Percentiles rank a stretch among this genome's conserved stretches.
Conservation (phyloP, 805 yeast species). For the Pichia pseudocactophila region DNA sequence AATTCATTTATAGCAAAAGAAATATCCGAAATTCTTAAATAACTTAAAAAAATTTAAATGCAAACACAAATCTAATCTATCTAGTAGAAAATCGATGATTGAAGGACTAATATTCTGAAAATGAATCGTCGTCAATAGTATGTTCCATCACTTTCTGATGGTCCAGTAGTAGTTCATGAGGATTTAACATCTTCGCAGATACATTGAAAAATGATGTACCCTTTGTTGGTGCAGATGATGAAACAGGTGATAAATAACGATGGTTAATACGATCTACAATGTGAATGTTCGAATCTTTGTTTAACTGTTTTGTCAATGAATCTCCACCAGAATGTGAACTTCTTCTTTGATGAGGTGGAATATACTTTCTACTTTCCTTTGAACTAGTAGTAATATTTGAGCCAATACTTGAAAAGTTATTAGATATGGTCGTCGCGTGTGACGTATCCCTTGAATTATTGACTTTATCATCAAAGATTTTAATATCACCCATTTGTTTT, state of each 20-base stretch:
- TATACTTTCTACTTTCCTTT: conserved; percentile 25
- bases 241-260: conserved; percentile 17
- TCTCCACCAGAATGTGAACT: conserved; percentile 23
- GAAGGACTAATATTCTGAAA: too few relatives aligned
- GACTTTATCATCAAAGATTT: conserved; percentile 8
- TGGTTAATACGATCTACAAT: conserved; percentile 13
- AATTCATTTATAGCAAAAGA: too few relatives aligned
- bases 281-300: background rate
- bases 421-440: conserved; percentile 19
- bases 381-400: conserved; percentile 16
- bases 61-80: background rate
- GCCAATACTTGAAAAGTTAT: conserved; percentile 20
- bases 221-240: conserved; percentile 31
- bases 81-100: background rate
- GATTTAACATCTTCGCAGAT: conserved; percentile 23
- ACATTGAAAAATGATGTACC: conserved; percentile 12
- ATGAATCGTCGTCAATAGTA: background rate
- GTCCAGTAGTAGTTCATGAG: conserved; percentile 5
- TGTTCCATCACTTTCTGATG: conserved; percentile 1
- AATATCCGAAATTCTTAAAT: too few relatives aligned
- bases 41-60: background rate
- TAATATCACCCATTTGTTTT: conserved; percentile 10
- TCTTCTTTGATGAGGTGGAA: conserved; percentile 49
- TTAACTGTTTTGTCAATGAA: conserved; percentile 13
- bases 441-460: conserved; percentile 22